Conservation (phyloP, 2,329 filamentous ascomycete genomes). For the Pseudogymnoascus sp. region DNA sequence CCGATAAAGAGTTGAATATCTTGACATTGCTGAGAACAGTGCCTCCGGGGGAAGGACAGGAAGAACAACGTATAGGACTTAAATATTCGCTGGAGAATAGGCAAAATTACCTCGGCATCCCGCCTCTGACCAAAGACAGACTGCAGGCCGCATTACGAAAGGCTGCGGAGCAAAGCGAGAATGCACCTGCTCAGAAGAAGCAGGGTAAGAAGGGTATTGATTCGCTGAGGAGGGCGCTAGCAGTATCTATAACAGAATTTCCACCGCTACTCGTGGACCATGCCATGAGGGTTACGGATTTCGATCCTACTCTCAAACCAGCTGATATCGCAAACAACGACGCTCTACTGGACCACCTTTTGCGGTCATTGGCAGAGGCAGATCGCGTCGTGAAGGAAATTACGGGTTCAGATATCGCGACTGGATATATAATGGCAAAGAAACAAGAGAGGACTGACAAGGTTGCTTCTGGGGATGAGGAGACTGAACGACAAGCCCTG, state of each 20-base stretch:
- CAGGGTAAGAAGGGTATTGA: conserved; percentile 61
- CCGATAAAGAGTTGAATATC: conserved; percentile 76
- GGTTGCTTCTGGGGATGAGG: conserved; percentile 21
- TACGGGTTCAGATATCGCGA: conserved; percentile 55
- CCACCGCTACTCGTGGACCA: conserved; percentile 86
- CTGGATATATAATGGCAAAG: conserved; percentile 84
- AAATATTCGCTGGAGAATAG: conserved; percentile 73
- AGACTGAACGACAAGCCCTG: conserved; percentile 37
- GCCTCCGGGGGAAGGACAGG: conserved; percentile 71
- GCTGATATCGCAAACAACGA: conserved; percentile 63
- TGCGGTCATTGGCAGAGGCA: conserved; percentile 62
- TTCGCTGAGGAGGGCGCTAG: conserved; percentile 70
- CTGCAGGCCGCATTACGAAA: conserved; percentile 61
- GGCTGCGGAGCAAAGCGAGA: conserved; percentile 51
- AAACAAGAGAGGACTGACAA: conserved; percentile 32
- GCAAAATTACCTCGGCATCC: conserved; percentile 74
- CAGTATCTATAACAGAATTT: conserved; percentile 77
- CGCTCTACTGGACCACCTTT: conserved; percentile 54
- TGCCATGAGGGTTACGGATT: conserved; percentile 59
- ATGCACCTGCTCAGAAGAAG: conserved; percentile 50
- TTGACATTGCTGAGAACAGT: conserved; percentile 75
- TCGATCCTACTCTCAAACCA: conserved; percentile 61
- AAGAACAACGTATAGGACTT: conserved; percentile 68
- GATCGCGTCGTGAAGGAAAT: conserved; percentile 61
- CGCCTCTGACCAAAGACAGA: conserved; percentile 65